Evolutionary conservation across 805 yeast genomes (phyloP).

Genomic region (Pichia paraexigua): DNA sequence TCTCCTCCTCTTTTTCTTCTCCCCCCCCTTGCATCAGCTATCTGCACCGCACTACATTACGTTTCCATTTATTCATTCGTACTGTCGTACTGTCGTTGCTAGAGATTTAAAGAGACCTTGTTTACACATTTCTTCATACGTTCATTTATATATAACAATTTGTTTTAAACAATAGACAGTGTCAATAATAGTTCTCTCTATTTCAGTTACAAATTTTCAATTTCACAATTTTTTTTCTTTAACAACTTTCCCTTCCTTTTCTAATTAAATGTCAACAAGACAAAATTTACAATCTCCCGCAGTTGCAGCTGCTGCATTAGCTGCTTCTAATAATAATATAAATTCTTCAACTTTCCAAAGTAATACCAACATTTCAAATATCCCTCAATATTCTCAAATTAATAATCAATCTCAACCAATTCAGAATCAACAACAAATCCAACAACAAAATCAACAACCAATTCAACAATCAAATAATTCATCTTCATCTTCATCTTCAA

Average conservation of each 20-base stretch:
- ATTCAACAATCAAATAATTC: conserved; percentile 2
- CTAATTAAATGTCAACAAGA: conserved; percentile 2
- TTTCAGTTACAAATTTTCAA: neutral
- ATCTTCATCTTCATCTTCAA: conserved; percentile 14
- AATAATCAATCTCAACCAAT: conserved; percentile 11
- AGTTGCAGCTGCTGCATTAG: conserved; percentile 30
- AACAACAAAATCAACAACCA: conserved; percentile 7
- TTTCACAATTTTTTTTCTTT: neutral
- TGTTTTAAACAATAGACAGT: neutral
- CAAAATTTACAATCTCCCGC: conserved; percentile 16
- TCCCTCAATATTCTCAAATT: conserved; percentile 23
- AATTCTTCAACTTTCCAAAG: conserved; percentile 18
- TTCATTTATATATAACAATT: neutral
- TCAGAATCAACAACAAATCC: conserved; percentile 13
- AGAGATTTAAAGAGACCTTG: neutral
- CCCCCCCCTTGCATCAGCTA: neutral
- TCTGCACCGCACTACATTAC: neutral
- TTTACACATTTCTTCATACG: neutral
- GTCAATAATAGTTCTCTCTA: neutral
- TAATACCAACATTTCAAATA: conserved; percentile 18
- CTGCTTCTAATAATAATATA: conserved; percentile 23
- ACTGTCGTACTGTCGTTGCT: neutral
- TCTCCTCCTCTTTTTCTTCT: neutral
- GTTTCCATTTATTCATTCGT: neutral
- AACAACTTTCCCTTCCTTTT: neutral